Conservation (phyloP, 2,329 filamentous ascomycete genomes). For the Scopulariopsis brevicaulis region DNA sequence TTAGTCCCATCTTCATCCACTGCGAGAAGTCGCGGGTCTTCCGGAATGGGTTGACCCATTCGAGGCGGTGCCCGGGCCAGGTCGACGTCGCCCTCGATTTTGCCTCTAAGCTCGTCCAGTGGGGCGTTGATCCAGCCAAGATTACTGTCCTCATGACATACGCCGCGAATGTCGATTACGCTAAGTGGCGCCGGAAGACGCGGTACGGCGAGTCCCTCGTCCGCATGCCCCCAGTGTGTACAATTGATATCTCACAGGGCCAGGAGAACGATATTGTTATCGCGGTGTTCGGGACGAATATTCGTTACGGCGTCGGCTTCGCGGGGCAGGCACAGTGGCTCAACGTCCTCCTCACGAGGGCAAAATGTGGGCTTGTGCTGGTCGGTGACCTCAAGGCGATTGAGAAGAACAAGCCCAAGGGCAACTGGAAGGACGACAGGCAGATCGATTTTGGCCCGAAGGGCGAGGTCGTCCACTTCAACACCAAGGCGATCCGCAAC, state of each 20-base stretch:
- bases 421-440: background rate
- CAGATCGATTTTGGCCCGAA: background rate
- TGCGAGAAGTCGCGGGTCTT: conserved; percentile 5
- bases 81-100: conserved; percentile 10
- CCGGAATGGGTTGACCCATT: background rate
- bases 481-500: too few relatives aligned
- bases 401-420: background rate
- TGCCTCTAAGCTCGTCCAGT: conserved; percentile 7
- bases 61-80: conserved; percentile 8
- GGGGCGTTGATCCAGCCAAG: conserved; percentile 1
- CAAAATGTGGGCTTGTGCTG: conserved; percentile 9
- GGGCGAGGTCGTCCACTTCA: background rate
- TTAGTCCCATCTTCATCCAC: conserved; percentile 12
- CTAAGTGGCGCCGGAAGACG: conserved; percentile 4
- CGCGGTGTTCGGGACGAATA: conserved; percentile 10
- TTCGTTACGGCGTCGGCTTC: conserved; percentile 7
- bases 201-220: conserved; percentile 6
- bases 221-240: conserved; percentile 5
- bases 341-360: conserved; percentile 10
- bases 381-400: conserved; percentile 11
- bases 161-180: conserved; percentile 7
- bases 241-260: conserved; percentile 13
- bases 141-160: conserved; percentile 10
- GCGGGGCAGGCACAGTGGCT: conserved; percentile 6
- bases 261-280: conserved; percentile 11